Evolutionary conservation across 305 asterid genomes (phyloP), one percentile per base, ranked within the genome.

Genomic region (Fraxinus albicans): DNA sequence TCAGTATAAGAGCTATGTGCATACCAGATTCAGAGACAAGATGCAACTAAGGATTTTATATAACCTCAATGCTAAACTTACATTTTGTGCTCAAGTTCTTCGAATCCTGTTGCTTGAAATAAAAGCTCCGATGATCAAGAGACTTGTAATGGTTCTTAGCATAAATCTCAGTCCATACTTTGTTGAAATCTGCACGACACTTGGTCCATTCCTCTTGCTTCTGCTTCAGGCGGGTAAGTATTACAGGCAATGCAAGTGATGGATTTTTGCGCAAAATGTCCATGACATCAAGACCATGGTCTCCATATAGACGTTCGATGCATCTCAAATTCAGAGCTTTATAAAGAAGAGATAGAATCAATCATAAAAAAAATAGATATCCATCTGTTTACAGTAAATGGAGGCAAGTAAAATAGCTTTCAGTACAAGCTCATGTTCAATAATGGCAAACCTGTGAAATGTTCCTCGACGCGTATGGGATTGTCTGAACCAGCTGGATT

Each of bases 81-180:
- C 99, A 91, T 89, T 97, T 95, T 40, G 98, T 85, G 91, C 98
- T 89, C 94, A 97, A 89, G 88, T 91, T 89, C 94, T 95, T 97
- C 1, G 99, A 93, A 86, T 97, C 99, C 89, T 95, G 98, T 88
- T 95, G 99, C 94, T 95, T 97, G 89, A 97, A 95, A 86, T 95
- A 97, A 94, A 97, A 97, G 88, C 98, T 93, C 83, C 99, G 98
- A 88, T 97, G 99, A 80, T 97, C 99, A 79, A 97, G 99, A 29
- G 99, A 97, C 93, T 97, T 97, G 88, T 90, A 93, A 84, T 95
- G 99, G 86, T 97, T 97, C 95, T 92, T 95, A 6, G 94, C 82
- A 94, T 94, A 97, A 87, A 97, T 91, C 58, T 92, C 99, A n/a
- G 98, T 97, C 99, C 99, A 97, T 79, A 97, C 98, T 89, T 92